Conservation (phyloP, 352 stramenopile species). For the Globisporangium cystogenes region DNA sequence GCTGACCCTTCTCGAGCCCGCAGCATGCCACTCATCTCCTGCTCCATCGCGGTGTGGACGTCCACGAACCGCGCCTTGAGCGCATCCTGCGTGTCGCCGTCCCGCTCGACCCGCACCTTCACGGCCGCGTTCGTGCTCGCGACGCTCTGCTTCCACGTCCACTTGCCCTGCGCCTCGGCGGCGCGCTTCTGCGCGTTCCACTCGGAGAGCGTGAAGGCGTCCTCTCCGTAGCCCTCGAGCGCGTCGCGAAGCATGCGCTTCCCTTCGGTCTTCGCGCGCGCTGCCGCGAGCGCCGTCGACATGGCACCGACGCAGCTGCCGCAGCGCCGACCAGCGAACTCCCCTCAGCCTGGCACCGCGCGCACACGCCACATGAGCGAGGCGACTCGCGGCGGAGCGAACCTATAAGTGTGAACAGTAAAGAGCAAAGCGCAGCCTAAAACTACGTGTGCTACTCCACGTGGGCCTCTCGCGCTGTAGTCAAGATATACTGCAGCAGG, state of each 20-base stretch:
- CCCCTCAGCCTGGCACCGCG: too few relatives aligned
- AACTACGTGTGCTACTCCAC: too few relatives aligned
- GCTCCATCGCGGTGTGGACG: conserved; percentile 24
- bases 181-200: conserved; percentile 52
- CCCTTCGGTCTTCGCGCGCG: conserved; percentile 56
- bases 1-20: background rate
- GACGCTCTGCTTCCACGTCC: conserved; percentile 37
- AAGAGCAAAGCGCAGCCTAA: too few relatives aligned
- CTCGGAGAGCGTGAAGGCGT: conserved; percentile 38
- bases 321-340: background rate
- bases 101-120: conserved; percentile 32
- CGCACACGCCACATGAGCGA: too few relatives aligned
- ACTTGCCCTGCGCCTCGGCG: conserved; percentile 26
- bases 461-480: too few relatives aligned
- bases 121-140: conserved; percentile 29
- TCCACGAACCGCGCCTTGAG: conserved; percentile 33
- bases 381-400: too few relatives aligned
- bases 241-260: conserved; percentile 62
- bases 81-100: conserved; percentile 15
- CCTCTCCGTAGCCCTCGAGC: conserved; percentile 42
- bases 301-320: conserved; percentile 25
- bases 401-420: too few relatives aligned
- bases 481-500: too few relatives aligned
- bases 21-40: conserved; percentile 20
- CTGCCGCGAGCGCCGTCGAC: conserved; percentile 56